A percentile compares a stretch with the other conserved stretches of the same genome.
phyloP scores from a whole-genome alignment of 2,329 filamentous ascomycete genomes.

The Cyphellophora europaea region DNA sequence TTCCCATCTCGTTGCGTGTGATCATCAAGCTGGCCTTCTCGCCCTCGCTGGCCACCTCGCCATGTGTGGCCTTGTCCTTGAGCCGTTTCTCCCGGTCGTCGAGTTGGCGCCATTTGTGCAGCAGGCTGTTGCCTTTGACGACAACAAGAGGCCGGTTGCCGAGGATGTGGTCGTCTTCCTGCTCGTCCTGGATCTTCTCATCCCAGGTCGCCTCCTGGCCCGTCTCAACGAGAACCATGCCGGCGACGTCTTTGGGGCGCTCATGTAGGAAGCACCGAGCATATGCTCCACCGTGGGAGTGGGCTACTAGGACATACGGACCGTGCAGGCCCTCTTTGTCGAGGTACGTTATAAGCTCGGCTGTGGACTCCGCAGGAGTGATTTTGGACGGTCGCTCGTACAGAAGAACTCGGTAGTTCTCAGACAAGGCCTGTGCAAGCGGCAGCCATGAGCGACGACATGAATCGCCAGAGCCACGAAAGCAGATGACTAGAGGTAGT shows the following conservation, averaged over 20 bases:
- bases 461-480: constrained; percentile 1
- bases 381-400: neutral
- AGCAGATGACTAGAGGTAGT: constrained; percentile 4
- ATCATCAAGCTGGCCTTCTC: neutral
- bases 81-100: neutral
- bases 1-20: constrained; percentile 13
- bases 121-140: constrained; percentile 22
- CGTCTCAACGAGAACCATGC: constrained; percentile 29
- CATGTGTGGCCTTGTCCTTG: neutral
- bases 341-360: neutral
- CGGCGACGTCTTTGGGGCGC: constrained; percentile 21
- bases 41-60: neutral
- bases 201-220: neutral
- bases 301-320: constrained; percentile 27
- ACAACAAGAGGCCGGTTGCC: constrained; percentile 25
- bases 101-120: neutral
- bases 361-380: neutral
- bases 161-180: constrained; percentile 21
- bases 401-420: neutral
- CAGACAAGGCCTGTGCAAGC: neutral
- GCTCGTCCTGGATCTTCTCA: constrained; percentile 13
- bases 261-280: constrained; percentile 30
- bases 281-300: constrained; percentile 32
- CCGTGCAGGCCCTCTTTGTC: neutral
- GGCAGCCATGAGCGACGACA: neutral